phyloP scores from a whole-genome alignment of 176 grass and related monocot genomes.

The Eremochloa ophiuroides region DNA sequence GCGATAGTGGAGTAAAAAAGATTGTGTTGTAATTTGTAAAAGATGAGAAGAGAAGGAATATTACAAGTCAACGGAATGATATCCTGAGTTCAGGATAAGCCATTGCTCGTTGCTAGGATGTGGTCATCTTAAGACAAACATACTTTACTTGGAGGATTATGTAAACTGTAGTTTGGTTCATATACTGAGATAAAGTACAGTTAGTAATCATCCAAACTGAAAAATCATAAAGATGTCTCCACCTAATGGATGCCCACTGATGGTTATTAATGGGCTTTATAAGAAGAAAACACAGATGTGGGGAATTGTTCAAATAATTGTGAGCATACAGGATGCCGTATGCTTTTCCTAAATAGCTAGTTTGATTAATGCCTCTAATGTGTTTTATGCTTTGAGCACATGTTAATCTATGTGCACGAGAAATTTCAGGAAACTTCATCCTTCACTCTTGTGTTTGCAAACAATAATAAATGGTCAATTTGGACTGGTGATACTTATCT shows the following conservation, averaged over 20 bases:
- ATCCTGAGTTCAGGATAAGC: neutral
- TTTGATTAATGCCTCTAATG: neutral
- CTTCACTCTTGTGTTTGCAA: neutral
- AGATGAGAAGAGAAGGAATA: neutral
- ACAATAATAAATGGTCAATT: neutral
- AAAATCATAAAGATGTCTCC: neutral
- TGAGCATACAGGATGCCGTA: neutral
- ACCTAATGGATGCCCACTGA: neutral
- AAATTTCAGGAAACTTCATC: neutral
- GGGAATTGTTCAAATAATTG: neutral
- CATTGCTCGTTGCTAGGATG: neutral
- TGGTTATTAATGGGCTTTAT: neutral
- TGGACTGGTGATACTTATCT: neutral
- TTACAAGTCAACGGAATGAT: neutral
- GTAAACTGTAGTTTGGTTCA: neutral
- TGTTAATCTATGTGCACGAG: neutral
- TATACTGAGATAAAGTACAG: neutral
- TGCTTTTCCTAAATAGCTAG: neutral
- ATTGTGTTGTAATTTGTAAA: neutral
- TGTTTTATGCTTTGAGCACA: constrained; percentile 10
- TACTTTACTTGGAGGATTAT: constrained; percentile 2
- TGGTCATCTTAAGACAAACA: neutral
- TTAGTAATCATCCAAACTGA: constrained; percentile 3
- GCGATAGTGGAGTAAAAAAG: neutral
- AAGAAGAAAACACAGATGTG: neutral